Evolutionary conservation across 192 early-diverging fungal species (phyloP).

Genomic region (Dissophora ornata): DNA sequence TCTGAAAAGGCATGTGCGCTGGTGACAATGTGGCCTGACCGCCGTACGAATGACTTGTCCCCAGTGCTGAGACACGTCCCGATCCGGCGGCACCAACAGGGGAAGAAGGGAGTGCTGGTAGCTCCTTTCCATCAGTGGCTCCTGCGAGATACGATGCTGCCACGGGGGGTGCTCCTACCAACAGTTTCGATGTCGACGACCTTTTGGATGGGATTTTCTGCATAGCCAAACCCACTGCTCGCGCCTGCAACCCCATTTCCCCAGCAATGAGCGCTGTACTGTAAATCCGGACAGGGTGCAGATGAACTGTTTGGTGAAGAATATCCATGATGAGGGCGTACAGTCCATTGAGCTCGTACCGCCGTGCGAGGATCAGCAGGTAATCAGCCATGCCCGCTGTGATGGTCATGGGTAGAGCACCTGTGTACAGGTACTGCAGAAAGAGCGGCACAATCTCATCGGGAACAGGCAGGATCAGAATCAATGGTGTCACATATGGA

Average conservation of each 20-base stretch:
- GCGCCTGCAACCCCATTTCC: constrained; percentile 41
- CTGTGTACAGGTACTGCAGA: constrained; percentile 48
- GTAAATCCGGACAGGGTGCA: constrained; percentile 36
- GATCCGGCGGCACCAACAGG: no score
- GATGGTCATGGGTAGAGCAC: constrained; percentile 17
- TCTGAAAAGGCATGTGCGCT: not conserved
- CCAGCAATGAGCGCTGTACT: constrained; percentile 39
- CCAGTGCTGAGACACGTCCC: no score
- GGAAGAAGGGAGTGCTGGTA: constrained; percentile 5
- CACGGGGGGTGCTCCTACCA: no score
- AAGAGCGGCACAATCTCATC: constrained; percentile 42
- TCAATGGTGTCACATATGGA: constrained; percentile 46
- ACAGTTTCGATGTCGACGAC: no score
- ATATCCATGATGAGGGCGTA: constrained; percentile 38
- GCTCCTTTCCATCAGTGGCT: no score
- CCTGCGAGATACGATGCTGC: no score
- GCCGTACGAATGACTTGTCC: no score
- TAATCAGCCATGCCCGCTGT: constrained; percentile 40
- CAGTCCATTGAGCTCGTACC: constrained; percentile 44
- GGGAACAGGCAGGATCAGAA: constrained; percentile 38
- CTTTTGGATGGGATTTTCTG: no score
- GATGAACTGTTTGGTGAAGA: constrained; percentile 22
- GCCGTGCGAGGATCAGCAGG: constrained; percentile 35
- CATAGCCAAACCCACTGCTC: constrained; percentile 46
- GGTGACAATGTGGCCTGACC: constrained; percentile 19